Conservation (phyloP, 257 asterid genomes). For the Fraxinus americana region DNA sequence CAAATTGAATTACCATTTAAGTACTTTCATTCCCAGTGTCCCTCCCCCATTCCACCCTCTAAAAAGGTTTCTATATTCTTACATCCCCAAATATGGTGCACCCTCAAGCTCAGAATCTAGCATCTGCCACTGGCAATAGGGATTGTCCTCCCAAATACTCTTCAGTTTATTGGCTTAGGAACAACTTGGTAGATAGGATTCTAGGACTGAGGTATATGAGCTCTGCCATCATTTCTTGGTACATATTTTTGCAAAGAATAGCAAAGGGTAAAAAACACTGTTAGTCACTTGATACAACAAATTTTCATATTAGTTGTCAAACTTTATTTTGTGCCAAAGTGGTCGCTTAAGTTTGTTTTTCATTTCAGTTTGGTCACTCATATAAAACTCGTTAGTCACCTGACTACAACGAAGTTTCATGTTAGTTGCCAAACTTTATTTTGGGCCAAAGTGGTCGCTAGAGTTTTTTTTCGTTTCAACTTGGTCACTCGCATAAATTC, state of each 20-base stretch:
- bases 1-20: not conserved
- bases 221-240: not conserved
- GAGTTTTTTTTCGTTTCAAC: not conserved
- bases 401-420: not conserved
- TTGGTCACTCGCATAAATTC: not conserved
- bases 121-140: not conserved
- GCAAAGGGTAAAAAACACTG: not conserved
- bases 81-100: not conserved
- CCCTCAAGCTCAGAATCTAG: not conserved
- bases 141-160: not conserved
- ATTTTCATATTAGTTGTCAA: not conserved
- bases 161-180: not conserved
- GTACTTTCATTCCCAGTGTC: not conserved
- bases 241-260: not conserved
- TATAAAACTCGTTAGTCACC: not conserved
- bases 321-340: not conserved
- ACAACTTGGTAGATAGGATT: not conserved
- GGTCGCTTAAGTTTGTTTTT: not conserved
- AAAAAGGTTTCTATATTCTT: not conserved
- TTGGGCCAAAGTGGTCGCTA: not conserved
- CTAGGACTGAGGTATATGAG: not conserved
- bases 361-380: not conserved
- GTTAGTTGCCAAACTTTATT: not conserved
- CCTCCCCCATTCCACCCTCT: not conserved
- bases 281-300: not conserved